Base-by-base conservation (phyloP, 805 yeast genomes). In the Pichia deserticola region DNA sequence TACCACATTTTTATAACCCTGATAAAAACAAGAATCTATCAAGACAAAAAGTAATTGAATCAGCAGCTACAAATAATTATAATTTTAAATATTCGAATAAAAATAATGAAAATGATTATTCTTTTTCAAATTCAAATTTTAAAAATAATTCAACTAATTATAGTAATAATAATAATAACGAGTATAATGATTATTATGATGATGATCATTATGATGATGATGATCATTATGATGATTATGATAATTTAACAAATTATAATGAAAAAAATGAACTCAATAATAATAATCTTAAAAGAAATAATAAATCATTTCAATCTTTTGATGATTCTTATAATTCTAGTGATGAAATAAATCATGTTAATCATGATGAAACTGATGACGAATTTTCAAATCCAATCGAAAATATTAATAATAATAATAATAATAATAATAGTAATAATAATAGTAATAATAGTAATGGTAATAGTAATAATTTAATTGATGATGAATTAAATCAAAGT, bases 31-130 rank as follows among this genome's bases (percentile, higher is more conserved):
- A 33, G 11, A 48, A 44, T 13, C 28, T 34, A 15, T 48, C 48
- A 27, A 39, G 47, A 25, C 42, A 36, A 38, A 49, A 37, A 28
- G 30, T 20, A 27, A 49, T 49, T 39, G 52, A 49, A 36, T 48
- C 51, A 3, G 51, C 42, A 3, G 38, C 39, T 9, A 48, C 28
- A 7, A 30, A 30, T 30, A 7, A 30, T 30, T 30, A 20, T 9
- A 30, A 30, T 30, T 7, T 30, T 9, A 30, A 7, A 6, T 3
- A 7, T 9, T 30, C 9, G 3, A 3, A 30, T 7, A 7, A 9
- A 30, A 30, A 30, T 7, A 30, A 6, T 7, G 32, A 30, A 30
- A 30, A 30, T 30, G 32, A 30, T 30, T 30, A 30, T 30, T 30
- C 32, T 7, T 30, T 30, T 30, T 1, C 1, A 30, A 30, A 30